Conservation (phyloP, 208 protist genomes). For the Leishmania major region DNA sequence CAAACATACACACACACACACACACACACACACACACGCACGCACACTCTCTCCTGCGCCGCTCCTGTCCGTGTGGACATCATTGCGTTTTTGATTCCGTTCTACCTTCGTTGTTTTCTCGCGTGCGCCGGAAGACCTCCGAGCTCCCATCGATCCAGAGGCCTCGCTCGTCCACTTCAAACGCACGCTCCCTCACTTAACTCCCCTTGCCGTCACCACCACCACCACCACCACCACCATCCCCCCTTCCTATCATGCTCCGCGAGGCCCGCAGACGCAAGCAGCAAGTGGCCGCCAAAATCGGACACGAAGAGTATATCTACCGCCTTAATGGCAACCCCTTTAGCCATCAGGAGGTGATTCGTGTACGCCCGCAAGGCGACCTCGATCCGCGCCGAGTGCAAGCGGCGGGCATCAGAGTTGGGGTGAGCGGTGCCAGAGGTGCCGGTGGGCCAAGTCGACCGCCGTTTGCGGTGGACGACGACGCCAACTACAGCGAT, state of each 20-base stretch:
- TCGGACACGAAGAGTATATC: conserved; percentile 80
- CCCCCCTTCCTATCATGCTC: conserved; percentile 24
- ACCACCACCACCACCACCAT: too few relatives aligned
- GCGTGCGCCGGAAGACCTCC: not conserved
- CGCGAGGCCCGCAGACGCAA: conserved; percentile 60
- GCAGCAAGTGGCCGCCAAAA: conserved; percentile 76
- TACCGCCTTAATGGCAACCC: conserved; percentile 64
- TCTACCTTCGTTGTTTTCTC: not conserved
- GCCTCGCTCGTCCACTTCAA: conserved; percentile 11
- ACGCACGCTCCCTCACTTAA: not conserved
- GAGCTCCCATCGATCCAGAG: not conserved
- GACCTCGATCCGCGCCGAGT: conserved; percentile 23
- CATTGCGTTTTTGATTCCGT: not conserved
- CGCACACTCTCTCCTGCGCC: not conserved
- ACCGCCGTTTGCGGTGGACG: conserved; percentile 37
- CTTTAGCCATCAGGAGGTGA: conserved; percentile 25
- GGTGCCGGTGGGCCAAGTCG: not conserved
- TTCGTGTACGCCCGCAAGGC: conserved; percentile 29
- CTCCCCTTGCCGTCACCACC: not conserved
- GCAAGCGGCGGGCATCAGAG: conserved; percentile 9
- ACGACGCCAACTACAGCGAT: conserved; percentile 13
- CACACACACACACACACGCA: not conserved
- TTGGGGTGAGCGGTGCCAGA: not conserved
- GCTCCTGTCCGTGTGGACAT: not conserved
- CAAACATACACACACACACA: not conserved